A percentile compares a stretch with the other conserved stretches of the same genome.
phyloP scores from a whole-genome alignment of 1,139 yeast species.

The Pichia sorboxylosa region DNA sequence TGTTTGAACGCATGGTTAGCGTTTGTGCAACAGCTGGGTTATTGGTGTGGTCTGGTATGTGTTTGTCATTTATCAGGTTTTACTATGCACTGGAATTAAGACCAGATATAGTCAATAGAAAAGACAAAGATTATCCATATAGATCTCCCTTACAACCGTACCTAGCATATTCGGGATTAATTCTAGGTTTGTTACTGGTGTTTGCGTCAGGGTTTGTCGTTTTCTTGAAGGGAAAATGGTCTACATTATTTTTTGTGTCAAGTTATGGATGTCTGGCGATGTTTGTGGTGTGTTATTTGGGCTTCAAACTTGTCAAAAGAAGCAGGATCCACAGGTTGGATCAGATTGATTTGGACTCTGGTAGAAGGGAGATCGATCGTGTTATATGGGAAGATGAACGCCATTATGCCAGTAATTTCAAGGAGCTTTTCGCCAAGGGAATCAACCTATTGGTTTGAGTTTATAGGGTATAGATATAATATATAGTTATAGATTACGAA shows the following conservation, averaged over 20 bases:
- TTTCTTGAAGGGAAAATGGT: slow-evolving; percentile 51
- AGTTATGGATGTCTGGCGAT: slow-evolving; percentile 55
- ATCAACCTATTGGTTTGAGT: slow-evolving; percentile 16
- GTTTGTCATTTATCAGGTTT: slow-evolving; percentile 59
- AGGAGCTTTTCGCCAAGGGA: slow-evolving; percentile 19
- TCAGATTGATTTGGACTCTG: slow-evolving; percentile 65
- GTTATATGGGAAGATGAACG: slow-evolving; percentile 59
- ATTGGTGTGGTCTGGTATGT: slow-evolving; percentile 75
- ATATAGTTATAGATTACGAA: too few species aligned
- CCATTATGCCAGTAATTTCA: slow-evolving; percentile 24
- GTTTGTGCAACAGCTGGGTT: slow-evolving; percentile 62
- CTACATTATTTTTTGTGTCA: slow-evolving; percentile 50
- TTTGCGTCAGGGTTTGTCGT: slow-evolving; percentile 62
- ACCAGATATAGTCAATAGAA: slow-evolving; percentile 53
- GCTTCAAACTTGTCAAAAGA: slow-evolving; percentile 44
- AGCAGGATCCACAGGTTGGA: slow-evolving; percentile 51
- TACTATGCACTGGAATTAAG: slow-evolving; percentile 55
- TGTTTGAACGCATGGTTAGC: slow-evolving; percentile 53
- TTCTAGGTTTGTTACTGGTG: slow-evolving; percentile 44
- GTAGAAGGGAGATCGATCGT: slow-evolving; percentile 63
- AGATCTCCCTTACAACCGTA: slow-evolving; percentile 71
- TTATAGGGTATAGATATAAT: too few species aligned
- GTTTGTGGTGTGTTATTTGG: slow-evolving; percentile 41
- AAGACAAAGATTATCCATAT: slow-evolving; percentile 63
- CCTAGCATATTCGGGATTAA: slow-evolving; percentile 54